Base-by-base conservation (phyloP, 2,329 filamentous ascomycete genomes). In the Gyromitra esculenta region DNA sequence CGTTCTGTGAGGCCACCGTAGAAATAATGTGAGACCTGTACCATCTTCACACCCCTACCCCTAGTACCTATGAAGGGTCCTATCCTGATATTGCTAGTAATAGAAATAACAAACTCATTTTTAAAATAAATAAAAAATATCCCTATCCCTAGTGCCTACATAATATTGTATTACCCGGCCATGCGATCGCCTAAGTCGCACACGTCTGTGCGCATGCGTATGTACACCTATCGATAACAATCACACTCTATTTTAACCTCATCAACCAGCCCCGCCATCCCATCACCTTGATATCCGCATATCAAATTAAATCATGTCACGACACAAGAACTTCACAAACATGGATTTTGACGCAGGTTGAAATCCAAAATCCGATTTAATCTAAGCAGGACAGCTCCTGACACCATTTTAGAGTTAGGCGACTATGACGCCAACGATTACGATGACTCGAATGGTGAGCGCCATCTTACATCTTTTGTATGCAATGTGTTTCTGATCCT, bases 341-440 rank as follows among this genome's bases (percentile, higher is more conserved):
- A 76, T 85, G 70, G 83, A 84, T 67, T 79, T 84, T 25, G 82
- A 83, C 18, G 79, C 67, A 70, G 76, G 76, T 76, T 52, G 2
- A 56, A 9, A 43, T 21, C 11, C 13, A 43, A 37, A 52, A 41
- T 25, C n/a, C 5, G 41, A 37, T 35, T 15, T 4, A 31, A 6
- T 25, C 31, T 56, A 48, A 37, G 43, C n/a, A 77, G 83, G 85
- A 70, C 25, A n/a, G 50, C 11, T 45, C 35, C 57, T 75, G 37
- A 75, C 59, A 65, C 18, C 5, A 41, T 41, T 48, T 86, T 87
- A 78, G 87, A 89, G 78, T 77, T 87, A 13, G 87, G 87, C 81
- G 84, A 85, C 76, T 86, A 85, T 76, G 86, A 87, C 39, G 84
- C 85, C 9, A 83, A 84, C 37, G 84, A 84, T 45, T 84, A 85